A percentile compares a stretch with the other conserved stretches of the same genome.
Conservation (phyloP, 1,284 basidiomycete species). For the Malassezia arunalokei region DNA sequence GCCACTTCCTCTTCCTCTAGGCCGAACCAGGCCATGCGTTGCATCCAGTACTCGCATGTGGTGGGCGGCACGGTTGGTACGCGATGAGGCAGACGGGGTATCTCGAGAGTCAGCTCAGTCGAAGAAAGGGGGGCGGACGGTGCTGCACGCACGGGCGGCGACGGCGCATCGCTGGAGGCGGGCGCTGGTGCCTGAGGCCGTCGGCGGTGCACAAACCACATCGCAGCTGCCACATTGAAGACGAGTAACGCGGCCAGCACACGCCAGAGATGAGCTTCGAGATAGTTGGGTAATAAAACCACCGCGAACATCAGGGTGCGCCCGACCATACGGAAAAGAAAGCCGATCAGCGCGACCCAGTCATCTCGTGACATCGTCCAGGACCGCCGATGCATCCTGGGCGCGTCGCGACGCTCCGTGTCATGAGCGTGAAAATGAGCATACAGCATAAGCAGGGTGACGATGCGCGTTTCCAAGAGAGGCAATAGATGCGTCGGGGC, state of each 20-base stretch:
- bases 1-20: slow-evolving; percentile 10
- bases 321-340: not conserved
- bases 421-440: not conserved
- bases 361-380: not conserved
- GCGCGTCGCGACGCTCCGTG: not conserved
- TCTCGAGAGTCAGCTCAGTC: not conserved
- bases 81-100: slow-evolving; percentile 8
- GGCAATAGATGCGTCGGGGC: not conserved
- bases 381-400: not conserved
- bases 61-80: not conserved
- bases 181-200: no score
- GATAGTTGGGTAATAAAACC: not conserved
- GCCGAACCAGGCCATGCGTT: slow-evolving; percentile 6
- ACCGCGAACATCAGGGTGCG: not conserved
- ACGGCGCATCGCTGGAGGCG: no score
- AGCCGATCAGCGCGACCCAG: not conserved
- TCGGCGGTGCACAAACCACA: no score
- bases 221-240: no score
- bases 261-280: not conserved
- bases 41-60: slow-evolving; percentile 1
- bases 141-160: no score
- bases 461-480: not conserved
- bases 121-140: no score
- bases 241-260: not conserved
- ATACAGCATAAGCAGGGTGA: not conserved